Evolutionary conservation across 2,329 filamentous ascomycete species (phyloP), one percentile per base, ranked within the genome.

Genomic region (Furcasterigmium sp.): DNA sequence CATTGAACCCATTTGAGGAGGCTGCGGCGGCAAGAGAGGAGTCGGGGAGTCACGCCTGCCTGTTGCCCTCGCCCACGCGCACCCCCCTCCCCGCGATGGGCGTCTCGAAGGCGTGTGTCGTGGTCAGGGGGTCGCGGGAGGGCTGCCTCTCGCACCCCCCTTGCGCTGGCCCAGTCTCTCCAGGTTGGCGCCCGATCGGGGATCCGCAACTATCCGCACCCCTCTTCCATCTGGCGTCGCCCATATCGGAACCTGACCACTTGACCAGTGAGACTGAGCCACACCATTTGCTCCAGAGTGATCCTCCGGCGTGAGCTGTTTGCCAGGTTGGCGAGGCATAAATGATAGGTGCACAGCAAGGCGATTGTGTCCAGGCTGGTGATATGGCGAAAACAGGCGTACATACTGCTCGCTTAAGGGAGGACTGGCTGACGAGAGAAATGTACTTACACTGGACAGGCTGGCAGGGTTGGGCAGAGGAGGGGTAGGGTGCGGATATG

Each of bases 211-310:
- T 39, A 39, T 9, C 13, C n/a, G n/a, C 37, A 39, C 37, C 21
- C 37, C 37, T 25, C 25, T 13, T 30, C 5, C 5, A 13, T 5
- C 28, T n/a, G 8, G 13, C 8, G 25, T 28, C 25, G 8, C 13
- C 13, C 25, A 13, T 28, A 9, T 17, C 14, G 18, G 36, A 17
- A 15, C 26, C 26, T 32, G 26, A 13, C 18, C 38, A 29, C 15
- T 20, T 43, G 25, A 21, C 43, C 46, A 48, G 43, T 46, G 30
- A 48, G 37, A 46, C 40, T 19, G 37, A 43, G 43, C 43, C 43
- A 43, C 46, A 47, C 43, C 43, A 44, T 28, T 13, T 34, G 29
- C 23, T 35, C 39, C 23, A 7, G 23, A 15, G 36, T 14, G 38
- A 32, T 36, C 28, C 39, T 45, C 32, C 39, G n/a, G 28, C 29